Conservation (phyloP, 352 stramenopile species). For the Aphanomyces invadans region DNA sequence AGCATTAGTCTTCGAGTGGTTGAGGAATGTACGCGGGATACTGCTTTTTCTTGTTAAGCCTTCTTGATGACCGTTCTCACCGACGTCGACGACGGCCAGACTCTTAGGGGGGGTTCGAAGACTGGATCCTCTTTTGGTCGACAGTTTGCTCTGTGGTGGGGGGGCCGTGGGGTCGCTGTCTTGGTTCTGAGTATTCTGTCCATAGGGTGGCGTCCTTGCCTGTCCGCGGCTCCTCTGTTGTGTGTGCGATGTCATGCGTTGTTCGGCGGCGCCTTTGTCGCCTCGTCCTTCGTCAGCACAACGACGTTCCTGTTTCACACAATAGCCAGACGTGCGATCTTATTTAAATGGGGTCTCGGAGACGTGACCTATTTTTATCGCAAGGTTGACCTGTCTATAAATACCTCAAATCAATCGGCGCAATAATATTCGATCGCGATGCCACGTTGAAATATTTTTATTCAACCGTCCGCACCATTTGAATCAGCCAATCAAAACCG, state of each 20-base stretch:
- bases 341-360: constrained; percentile 4
- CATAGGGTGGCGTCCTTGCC: not conserved
- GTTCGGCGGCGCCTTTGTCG: not conserved
- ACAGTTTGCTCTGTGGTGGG: not conserved
- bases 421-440: too few species aligned
- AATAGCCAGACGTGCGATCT: constrained; percentile 19
- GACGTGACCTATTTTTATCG: not conserved
- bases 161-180: not conserved
- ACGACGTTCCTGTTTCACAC: constrained; percentile 10
- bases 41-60: not conserved
- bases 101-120: not conserved
- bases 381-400: not conserved
- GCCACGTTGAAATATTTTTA: too few species aligned
- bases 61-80: not conserved
- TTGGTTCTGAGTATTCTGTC: not conserved
- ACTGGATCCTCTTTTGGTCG: not conserved
- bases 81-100: not conserved
- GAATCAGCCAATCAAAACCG: not conserved
- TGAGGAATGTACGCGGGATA: constrained; percentile 14
- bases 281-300: not conserved
- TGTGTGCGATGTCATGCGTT: constrained; percentile 1
- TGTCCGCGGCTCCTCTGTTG: constrained; percentile 8
- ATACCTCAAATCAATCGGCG: not conserved
- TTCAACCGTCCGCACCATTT: too few species aligned
- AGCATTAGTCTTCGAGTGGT: not conserved